Percentiles rank a stretch among this genome's conserved stretches.
Evolutionary conservation across 2,329 filamentous ascomycete species (phyloP).

Genomic region (Aquanectria penicillioides): DNA sequence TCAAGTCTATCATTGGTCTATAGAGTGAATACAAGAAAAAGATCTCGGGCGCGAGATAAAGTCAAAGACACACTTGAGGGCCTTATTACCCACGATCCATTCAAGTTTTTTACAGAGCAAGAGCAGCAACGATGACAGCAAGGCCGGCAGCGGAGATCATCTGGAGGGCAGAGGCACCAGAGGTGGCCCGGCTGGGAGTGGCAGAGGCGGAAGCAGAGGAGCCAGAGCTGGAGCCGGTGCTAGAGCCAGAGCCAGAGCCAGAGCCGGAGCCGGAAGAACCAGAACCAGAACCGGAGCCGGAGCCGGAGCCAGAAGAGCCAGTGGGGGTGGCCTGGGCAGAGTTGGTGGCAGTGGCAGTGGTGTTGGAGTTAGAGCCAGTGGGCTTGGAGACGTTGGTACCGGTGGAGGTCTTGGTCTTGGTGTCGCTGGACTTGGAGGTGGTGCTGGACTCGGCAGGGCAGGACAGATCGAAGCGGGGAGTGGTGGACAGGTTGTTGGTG

Average conservation of each 20-base stretch:
- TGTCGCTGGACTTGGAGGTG: conserved; percentile 29
- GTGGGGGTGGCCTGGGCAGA: neutral
- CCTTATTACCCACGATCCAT: conserved; percentile 37
- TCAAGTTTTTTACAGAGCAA: conserved; percentile 40
- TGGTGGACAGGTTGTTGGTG: conserved; percentile 62
- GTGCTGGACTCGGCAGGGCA: conserved; percentile 48
- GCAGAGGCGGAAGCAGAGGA: conserved; percentile 17
- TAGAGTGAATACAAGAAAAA: conserved; percentile 42
- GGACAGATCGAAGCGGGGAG: conserved; percentile 62
- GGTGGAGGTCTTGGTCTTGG: conserved; percentile 24
- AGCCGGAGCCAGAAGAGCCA: conserved; percentile 11
- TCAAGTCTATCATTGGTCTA: conserved; percentile 43
- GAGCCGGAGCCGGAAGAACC: conserved; percentile 18
- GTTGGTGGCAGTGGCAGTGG: neutral
- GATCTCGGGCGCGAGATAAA: conserved; percentile 39
- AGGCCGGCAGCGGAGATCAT: conserved; percentile 30
- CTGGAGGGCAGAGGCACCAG: conserved; percentile 30
- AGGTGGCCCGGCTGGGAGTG: conserved; percentile 28
- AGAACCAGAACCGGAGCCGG: conserved; percentile 12
- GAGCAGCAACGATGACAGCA: conserved; percentile 34
- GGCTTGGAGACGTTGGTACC: conserved; percentile 21
- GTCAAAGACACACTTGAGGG: conserved; percentile 37
- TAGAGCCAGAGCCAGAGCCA: conserved; percentile 22
- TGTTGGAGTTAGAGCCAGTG: conserved; percentile 6
- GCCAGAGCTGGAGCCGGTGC: conserved; percentile 5